Percentiles rank a stretch among this genome's conserved stretches.
These are phyloP conservation scores for Pharus latifolius DNA, from an alignment of 176 grass and related monocot genomes.

Conservation along the genomic window DNA sequence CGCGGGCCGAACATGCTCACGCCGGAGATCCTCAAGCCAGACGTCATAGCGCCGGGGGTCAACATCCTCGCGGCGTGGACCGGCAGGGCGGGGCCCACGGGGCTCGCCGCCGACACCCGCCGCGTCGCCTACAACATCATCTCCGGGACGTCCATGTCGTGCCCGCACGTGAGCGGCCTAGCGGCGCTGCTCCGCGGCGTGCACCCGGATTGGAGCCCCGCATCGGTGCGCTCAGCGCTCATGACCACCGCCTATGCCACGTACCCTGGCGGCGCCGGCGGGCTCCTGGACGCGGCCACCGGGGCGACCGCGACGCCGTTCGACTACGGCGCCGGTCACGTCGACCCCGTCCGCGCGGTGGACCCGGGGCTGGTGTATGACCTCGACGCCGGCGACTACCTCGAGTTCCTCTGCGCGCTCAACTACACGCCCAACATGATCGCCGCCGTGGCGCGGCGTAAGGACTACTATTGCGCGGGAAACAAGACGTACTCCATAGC, in stretches of 20 bases:
- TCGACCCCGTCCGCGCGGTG: conserved; percentile 41
- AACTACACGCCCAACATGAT: conserved; percentile 74
- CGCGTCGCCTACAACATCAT: conserved; percentile 74
- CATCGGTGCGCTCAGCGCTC: conserved; percentile 65
- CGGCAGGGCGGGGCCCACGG: conserved; percentile 60
- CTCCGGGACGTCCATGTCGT: conserved; percentile 93
- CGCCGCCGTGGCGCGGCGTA: conserved; percentile 41
- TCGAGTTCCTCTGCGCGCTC: conserved; percentile 81
- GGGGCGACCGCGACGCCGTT: conserved; percentile 54
- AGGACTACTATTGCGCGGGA: conserved; percentile 24
- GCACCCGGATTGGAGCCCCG: conserved; percentile 76
- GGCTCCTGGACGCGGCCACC: conserved; percentile 58
- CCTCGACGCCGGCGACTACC: conserved; percentile 42
- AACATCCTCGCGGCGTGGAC: conserved; percentile 95
- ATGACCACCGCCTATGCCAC: conserved; percentile 86
- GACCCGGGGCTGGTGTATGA: conserved; percentile 82
- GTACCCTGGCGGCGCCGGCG: conserved; percentile 20
- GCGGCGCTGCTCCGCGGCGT: conserved; percentile 46
- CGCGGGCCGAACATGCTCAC: conserved; percentile 69
- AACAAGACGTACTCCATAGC: conserved; percentile 42
- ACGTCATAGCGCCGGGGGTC: conserved; percentile 66
- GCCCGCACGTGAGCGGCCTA: conserved; percentile 78
- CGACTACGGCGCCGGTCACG: conserved; percentile 78
- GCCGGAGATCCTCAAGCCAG: conserved; percentile 75
- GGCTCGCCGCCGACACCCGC: conserved; percentile 38